Base-by-base conservation (phyloP, 495 filamentous ascomycete species). In the Bacidia gigantensis region DNA sequence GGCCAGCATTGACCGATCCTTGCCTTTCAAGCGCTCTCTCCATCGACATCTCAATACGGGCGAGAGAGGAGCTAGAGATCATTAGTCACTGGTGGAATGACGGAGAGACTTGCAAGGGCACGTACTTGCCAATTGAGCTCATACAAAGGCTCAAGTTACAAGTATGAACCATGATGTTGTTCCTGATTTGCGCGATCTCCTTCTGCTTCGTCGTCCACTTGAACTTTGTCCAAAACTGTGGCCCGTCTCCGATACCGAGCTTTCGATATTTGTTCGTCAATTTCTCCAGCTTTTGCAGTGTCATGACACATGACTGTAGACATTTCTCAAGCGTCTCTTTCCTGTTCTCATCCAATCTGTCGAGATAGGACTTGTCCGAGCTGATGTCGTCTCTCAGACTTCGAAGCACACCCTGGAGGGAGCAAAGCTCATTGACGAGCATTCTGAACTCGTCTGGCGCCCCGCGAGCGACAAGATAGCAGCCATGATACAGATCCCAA, bases 121-220 rank as follows among this genome's bases (percentile, higher is more conserved):
- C 67, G 56, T 49, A 70, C 66, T 63, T 65, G 22, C 60, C 60
- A n/a, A 68, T 66, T 0, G 62, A 63, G 49, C 60, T 67, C 59
- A 66, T 64, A 29, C 64, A 71, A 20, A 70, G 42, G 50, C 60
- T 64, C 26, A 71, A 49, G 26, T 67, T 63, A 54, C 62, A 67
- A 9, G 57, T 58, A 44, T 69, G 63, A 10, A 65, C 59, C 60
- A 67, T 66, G 3, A 70, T 58, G 38, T 64, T 66, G 1, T 65
- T 65, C 49, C 61, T 68, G 10, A 69, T 53, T 12, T 66, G 58
- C 22, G 64, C 59, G 46, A 71, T 61, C 11, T 68, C 60, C 14
- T 50, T 53, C 45, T 60, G 58, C 47, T 69, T 66, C 21, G 61
- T 63, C 10, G 40, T 54, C 66, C 67, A 69, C 53, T 65, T 62